Conservation (phyloP, 768 basidiomycete species). For the Tulasnella sp. region DNA sequence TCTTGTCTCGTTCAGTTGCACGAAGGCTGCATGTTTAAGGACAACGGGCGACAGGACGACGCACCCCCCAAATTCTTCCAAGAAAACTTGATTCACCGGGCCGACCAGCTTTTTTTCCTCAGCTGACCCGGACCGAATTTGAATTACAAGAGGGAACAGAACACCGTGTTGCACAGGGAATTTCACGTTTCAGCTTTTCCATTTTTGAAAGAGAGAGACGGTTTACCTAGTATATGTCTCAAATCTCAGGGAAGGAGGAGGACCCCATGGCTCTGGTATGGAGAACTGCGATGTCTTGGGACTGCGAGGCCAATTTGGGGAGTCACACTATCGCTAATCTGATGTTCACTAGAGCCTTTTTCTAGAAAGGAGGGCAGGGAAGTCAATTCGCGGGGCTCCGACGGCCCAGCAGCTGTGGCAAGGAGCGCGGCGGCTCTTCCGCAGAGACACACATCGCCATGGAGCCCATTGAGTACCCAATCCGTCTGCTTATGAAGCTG, state of each 20-base stretch:
- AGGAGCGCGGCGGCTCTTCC: neutral
- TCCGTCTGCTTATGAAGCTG: neutral
- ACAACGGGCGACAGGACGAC: neutral
- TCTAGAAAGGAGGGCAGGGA: neutral
- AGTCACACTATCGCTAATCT: neutral
- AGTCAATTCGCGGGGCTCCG: slow-evolving; percentile 2
- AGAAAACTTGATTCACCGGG: neutral
- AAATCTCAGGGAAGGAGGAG: neutral
- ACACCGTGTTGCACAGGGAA: neutral
- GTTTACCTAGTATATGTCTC: neutral
- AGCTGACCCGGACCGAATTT: neutral
- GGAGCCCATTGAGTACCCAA: neutral
- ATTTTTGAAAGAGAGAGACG: neutral
- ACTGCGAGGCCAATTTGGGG: neutral
- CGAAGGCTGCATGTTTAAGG: neutral
- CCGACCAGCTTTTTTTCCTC: neutral
- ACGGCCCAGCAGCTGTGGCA: neutral
- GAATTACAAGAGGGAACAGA: neutral
- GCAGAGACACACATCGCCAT: neutral
- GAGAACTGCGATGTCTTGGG: neutral
- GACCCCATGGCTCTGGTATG: neutral
- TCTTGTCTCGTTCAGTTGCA: neutral
- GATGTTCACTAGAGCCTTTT: neutral
- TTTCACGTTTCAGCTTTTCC: neutral
- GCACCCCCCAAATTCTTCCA: neutral